Percentiles rank a stretch among this genome's conserved stretches.
Evolutionary conservation across 208 protist genomes (phyloP).

Genomic region (Crithidia thermophila): DNA sequence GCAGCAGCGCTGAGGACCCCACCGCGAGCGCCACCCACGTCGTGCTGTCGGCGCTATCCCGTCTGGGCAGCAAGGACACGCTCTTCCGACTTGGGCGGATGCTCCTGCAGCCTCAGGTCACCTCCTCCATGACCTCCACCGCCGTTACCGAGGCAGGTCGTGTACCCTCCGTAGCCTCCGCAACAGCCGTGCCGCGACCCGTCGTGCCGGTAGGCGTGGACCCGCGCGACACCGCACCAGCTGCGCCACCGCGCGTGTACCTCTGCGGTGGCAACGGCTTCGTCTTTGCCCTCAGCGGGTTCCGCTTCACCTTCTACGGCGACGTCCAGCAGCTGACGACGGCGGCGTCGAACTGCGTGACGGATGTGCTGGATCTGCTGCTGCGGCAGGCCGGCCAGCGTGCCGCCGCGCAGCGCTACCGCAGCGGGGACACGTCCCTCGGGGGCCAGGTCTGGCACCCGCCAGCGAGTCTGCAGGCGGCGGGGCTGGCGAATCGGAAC

Average conservation of each 20-base stretch:
- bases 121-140: neutral
- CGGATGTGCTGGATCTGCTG: constrained; percentile 26
- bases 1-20: neutral
- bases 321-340: constrained; percentile 37
- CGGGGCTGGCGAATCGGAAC: constrained; percentile 2
- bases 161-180: neutral
- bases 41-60: constrained; percentile 13
- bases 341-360: constrained; percentile 30
- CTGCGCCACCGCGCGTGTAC: constrained; percentile 21
- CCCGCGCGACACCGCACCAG: neutral
- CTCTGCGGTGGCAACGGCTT: constrained; percentile 49
- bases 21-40: constrained; percentile 10
- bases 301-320: constrained; percentile 43
- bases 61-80: constrained; percentile 18
- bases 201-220: neutral
- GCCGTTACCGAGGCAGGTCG: neutral
- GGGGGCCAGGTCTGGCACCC: constrained; percentile 16
- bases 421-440: neutral
- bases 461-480: constrained; percentile 1
- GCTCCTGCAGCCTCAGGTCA: constrained; percentile 11
- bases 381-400: constrained; percentile 26
- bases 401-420: constrained; percentile 13
- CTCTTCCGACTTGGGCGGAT: constrained; percentile 23
- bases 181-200: too few species aligned
- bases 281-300: constrained; percentile 55